These are phyloP conservation scores for Camelina hispida DNA, from an alignment of 345 rosid genomes.

Conservation along the genomic window DNA sequence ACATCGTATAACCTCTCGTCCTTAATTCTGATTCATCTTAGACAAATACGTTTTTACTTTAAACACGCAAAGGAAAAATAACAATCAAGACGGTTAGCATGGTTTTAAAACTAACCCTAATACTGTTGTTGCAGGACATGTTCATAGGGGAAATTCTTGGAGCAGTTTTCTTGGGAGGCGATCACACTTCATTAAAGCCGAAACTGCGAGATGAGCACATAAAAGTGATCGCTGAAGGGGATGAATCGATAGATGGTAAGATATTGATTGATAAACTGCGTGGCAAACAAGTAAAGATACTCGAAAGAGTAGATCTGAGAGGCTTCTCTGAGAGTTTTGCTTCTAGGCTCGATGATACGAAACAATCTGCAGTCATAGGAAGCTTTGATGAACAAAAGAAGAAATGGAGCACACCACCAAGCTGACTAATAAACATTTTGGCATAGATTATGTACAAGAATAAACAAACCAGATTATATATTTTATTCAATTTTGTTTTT, in stretches of 20 bases:
- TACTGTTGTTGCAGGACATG: constrained; percentile 55
- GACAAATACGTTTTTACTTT: neutral
- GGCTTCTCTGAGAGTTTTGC: constrained; percentile 57
- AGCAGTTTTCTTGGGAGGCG: constrained; percentile 59
- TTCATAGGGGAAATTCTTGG: constrained; percentile 90
- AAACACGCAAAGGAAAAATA: neutral
- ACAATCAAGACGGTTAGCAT: neutral
- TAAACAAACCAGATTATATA: neutral
- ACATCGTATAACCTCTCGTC: constrained; percentile 53
- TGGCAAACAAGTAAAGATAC: constrained; percentile 54
- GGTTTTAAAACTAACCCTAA: constrained; percentile 19
- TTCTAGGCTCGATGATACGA: constrained; percentile 49
- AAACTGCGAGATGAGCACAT: constrained; percentile 47
- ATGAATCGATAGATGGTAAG: constrained; percentile 63
- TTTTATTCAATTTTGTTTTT: neutral
- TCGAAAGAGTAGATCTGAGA: constrained; percentile 51
- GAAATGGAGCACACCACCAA: constrained; percentile 62
- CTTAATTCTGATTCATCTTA: neutral
- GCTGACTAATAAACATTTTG: neutral
- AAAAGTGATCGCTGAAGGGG: constrained; percentile 61
- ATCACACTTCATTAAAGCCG: constrained; percentile 51
- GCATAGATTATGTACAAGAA: constrained; percentile 1
- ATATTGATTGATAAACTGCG: constrained; percentile 46
- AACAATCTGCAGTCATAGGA: constrained; percentile 75
- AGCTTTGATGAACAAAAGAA: constrained; percentile 74